Conservation (phyloP, 495 filamentous ascomycete species). For the Xylaria scruposa region DNA sequence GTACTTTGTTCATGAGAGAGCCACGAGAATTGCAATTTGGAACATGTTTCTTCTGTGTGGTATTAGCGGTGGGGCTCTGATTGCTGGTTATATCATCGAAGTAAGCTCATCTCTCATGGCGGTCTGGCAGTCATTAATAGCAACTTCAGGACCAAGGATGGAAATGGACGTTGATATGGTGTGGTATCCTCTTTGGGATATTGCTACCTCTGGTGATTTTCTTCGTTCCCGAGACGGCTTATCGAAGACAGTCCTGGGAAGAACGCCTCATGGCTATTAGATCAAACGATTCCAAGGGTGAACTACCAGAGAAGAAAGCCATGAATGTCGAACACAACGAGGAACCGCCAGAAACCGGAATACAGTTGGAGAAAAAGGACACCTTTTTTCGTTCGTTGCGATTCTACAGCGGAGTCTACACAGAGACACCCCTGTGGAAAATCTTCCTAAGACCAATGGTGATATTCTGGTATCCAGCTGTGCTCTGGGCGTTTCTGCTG, state of each 20-base stretch:
- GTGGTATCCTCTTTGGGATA: slow-evolving; percentile 60
- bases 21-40: slow-evolving; percentile 68
- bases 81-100: slow-evolving; percentile 60
- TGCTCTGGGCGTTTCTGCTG: slow-evolving; percentile 60
- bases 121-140: neutral
- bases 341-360: slow-evolving; percentile 34
- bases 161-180: slow-evolving; percentile 62
- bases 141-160: slow-evolving; percentile 52
- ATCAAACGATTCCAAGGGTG: slow-evolving; percentile 34
- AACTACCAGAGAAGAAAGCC: slow-evolving; percentile 39
- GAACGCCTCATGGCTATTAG: slow-evolving; percentile 31
- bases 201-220: slow-evolving; percentile 55
- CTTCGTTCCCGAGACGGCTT: slow-evolving; percentile 62
- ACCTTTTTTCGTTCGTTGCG: slow-evolving; percentile 43
- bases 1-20: slow-evolving; percentile 71
- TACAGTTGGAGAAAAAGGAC: slow-evolving; percentile 37
- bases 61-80: slow-evolving; percentile 57
- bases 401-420: slow-evolving; percentile 48
- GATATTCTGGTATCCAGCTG: slow-evolving; percentile 61
- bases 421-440: slow-evolving; percentile 55
- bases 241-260: slow-evolving; percentile 45
- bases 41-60: slow-evolving; percentile 66
- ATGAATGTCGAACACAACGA: slow-evolving; percentile 28
- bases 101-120: slow-evolving; percentile 26
- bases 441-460: slow-evolving; percentile 57